These are phyloP conservation scores for Kuraishia floccosa DNA, from an alignment of 805 yeast genomes.

Conservation along the genomic window DNA sequence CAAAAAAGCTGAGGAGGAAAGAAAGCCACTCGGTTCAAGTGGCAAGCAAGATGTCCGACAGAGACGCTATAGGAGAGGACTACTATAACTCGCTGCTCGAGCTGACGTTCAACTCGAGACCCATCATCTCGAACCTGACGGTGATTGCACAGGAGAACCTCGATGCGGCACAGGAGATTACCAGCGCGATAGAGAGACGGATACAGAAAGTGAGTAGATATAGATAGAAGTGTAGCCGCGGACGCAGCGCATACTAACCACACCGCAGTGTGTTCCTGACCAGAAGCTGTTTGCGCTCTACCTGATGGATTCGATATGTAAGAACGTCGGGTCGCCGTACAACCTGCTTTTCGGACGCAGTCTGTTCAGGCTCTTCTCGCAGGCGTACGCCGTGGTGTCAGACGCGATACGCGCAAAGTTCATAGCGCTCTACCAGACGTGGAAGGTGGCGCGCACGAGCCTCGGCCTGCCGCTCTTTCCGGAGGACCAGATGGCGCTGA, in stretches of 20 bases:
- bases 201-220: conserved; percentile 38
- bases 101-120: conserved; percentile 80
- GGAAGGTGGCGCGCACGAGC: conserved; percentile 62
- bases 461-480: conserved; percentile 68
- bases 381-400: conserved; percentile 68
- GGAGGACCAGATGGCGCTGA: conserved; percentile 51
- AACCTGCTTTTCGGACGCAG: conserved; percentile 66
- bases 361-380: conserved; percentile 58
- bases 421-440: conserved; percentile 71
- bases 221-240: neutral
- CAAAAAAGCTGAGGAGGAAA: too few relatives aligned
- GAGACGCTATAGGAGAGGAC: conserved; percentile 52
- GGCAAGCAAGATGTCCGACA: too few relatives aligned
- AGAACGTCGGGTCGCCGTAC: conserved; percentile 85
- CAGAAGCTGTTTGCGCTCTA: conserved; percentile 81
- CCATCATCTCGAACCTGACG: conserved; percentile 79
- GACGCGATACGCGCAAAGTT: conserved; percentile 66
- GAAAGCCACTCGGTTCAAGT: too few relatives aligned
- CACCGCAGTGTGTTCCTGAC: conserved; percentile 49
- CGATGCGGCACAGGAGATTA: conserved; percentile 65
- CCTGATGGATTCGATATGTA: conserved; percentile 82
- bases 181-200: conserved; percentile 64
- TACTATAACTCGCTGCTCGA: conserved; percentile 63
- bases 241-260: conserved; percentile 3
- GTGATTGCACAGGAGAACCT: conserved; percentile 79